phyloP scores from a whole-genome alignment of 1,284 basidiomycete genomes.

The Cutaneotrichosporon sp. region DNA sequence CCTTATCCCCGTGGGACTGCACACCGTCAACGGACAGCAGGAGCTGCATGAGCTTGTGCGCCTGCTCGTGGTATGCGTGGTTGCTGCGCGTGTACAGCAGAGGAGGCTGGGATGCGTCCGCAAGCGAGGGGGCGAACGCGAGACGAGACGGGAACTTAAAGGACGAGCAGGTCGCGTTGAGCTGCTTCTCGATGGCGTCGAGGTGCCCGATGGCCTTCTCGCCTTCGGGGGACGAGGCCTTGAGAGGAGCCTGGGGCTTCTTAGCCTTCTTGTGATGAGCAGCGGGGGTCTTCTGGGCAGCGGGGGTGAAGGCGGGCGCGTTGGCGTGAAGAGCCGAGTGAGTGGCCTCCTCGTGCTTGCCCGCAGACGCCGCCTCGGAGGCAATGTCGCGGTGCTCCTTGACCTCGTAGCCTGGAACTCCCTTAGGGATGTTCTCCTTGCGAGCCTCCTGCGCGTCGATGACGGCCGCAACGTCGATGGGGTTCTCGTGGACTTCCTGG shows the following conservation, averaged over 20 bases:
- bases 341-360: too few species aligned
- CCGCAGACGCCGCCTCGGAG: not conserved
- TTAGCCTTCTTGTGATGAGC: not conserved
- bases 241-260: too few species aligned
- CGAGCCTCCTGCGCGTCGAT: not conserved
- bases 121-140: constrained; percentile 28
- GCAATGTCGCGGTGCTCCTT: not conserved
- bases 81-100: constrained; percentile 55
- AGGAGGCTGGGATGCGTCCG: constrained; percentile 28
- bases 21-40: constrained; percentile 63
- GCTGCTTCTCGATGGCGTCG: constrained; percentile 28
- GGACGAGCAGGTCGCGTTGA: constrained; percentile 19
- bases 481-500: not conserved
- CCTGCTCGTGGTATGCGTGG: constrained; percentile 58
- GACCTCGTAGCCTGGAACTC: not conserved
- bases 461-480: not conserved
- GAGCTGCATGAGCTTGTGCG: constrained; percentile 59
- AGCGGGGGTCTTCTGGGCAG: not conserved
- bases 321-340: not conserved
- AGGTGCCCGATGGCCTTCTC: constrained; percentile 27
- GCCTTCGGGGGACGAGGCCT: constrained; percentile 10
- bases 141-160: constrained; percentile 41
- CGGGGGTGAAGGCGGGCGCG: not conserved
- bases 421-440: not conserved
- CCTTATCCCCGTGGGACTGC: constrained; percentile 59